Base-by-base conservation (phyloP, 495 filamentous ascomycete species). In the Parathielavia hyrcaniae region DNA sequence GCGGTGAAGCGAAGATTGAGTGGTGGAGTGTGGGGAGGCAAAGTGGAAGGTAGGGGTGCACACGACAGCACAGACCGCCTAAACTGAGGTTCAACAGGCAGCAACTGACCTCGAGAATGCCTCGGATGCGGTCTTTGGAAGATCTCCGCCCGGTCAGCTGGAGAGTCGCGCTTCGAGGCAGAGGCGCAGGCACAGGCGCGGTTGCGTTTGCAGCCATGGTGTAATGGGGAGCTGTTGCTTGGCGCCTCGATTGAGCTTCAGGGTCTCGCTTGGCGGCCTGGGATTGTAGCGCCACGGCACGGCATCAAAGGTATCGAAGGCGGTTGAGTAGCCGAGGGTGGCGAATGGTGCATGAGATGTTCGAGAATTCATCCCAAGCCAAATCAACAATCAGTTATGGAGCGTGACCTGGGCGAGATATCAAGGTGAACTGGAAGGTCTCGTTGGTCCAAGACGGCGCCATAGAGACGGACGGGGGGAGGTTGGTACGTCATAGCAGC, bases 91-190 rank as follows among this genome's bases (percentile, higher is more conserved):
- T 34, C 11, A 40, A 40, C 20, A 47, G 22, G 26, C 41, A 10
- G 44, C 23, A 57, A 71, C 69, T 67, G 44, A 77, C 75, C 74
- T 77, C 69, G 55, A 77, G 73, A 63, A 77, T 76, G 14, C 67
- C 64, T 55, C 67, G 68, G 55, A 77, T 59, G 38, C 75, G 69
- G 17, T 75, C 69, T 44, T 75, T 69, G 13, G 73, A 68, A 11
- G 73, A 73, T 55, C 56, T 58, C 23, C 67, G 55, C n/a, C 67
- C 36, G 38, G 43, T 19, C 32, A 61, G 53, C 47, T 53, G 64
- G 19, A 61, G 35, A 1, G 62, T 58, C 46, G 54, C 10, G 41
- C 26, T n/a, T 35, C 36, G 36, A 6, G 51, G 13, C 9, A 13
- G 35, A 44, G 51, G 36, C 3, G 48, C 48, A 32, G 49, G 41